Percentiles rank a stretch among this genome's conserved stretches.
Conservation (phyloP, 2,329 filamentous ascomycete genomes). For the Aotearoamyces nothofagi region DNA sequence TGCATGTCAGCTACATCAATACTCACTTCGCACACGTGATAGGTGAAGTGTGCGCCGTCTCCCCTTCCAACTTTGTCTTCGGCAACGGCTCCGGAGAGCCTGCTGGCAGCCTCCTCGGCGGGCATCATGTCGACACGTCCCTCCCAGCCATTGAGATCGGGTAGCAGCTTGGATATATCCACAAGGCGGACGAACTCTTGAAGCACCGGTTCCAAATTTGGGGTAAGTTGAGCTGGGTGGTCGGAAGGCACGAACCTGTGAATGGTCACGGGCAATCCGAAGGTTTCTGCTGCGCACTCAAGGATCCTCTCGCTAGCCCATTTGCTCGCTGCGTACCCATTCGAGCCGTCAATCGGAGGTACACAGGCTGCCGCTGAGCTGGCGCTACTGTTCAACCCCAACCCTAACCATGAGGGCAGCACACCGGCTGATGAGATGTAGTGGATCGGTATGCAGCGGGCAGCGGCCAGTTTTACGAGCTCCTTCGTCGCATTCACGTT, state of each 20-base stretch:
- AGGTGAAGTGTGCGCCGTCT: not conserved
- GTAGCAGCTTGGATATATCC: constrained; percentile 1
- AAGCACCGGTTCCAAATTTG: constrained; percentile 4
- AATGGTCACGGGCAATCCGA: constrained; percentile 13
- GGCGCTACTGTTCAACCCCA: not conserved
- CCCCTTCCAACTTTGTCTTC: not conserved
- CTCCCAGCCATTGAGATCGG: constrained; percentile 2
- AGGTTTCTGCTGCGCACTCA: constrained; percentile 9
- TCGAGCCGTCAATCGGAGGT: constrained; percentile 10
- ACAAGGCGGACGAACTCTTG: constrained; percentile 2
- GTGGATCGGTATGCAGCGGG: constrained; percentile 20
- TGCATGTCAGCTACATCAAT: not conserved
- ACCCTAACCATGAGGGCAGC: constrained; percentile 4
- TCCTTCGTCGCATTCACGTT: constrained; percentile 23
- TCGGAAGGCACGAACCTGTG: constrained; percentile 17
- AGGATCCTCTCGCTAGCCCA: constrained; percentile 22
- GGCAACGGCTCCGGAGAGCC: constrained; percentile 1
- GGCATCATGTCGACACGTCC: constrained; percentile 4
- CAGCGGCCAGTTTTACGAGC: constrained; percentile 19
- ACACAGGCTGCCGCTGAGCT: constrained; percentile 6
- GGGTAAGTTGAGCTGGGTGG: constrained; percentile 6
- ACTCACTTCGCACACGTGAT: not conserved
- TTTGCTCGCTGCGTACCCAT: constrained; percentile 18
- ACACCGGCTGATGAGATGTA: constrained; percentile 20
- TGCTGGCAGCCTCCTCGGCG: constrained; percentile 2